Conservation (phyloP, 2,329 filamentous ascomycete genomes). For the Exophiala alcalophila region DNA sequence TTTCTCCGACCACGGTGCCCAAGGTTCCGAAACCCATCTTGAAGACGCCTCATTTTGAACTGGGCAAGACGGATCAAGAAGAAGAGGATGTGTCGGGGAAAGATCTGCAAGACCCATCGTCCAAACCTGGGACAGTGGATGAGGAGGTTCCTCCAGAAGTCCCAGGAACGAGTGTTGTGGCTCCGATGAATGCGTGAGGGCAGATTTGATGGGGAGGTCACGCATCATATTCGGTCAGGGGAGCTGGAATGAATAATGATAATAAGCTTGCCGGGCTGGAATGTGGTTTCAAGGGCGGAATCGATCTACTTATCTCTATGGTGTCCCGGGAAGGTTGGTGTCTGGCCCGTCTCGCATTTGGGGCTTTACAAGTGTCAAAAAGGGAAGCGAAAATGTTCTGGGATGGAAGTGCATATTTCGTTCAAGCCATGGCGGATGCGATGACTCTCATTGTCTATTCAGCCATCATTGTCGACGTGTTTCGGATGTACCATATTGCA, state of each 20-base stretch:
- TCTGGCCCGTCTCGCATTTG: too few relatives aligned
- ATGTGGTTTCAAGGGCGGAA: background rate
- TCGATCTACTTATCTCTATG: too few relatives aligned
- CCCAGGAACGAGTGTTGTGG: background rate
- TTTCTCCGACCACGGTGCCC: constrained; percentile 17
- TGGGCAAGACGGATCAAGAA: constrained; percentile 23
- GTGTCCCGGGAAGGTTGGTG: too few relatives aligned
- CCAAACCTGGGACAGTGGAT: background rate
- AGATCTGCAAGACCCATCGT: background rate
- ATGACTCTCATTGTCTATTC: too few relatives aligned
- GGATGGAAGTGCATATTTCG: too few relatives aligned
- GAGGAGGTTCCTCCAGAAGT: constrained; percentile 2
- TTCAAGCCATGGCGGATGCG: too few relatives aligned
- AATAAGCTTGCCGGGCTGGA: background rate
- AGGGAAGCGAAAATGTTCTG: too few relatives aligned
- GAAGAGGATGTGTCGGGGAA: background rate
- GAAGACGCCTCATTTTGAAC: constrained; percentile 28
- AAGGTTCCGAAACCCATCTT: constrained; percentile 30
- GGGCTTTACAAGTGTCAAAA: too few relatives aligned
- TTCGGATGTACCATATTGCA: too few relatives aligned
- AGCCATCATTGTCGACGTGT: too few relatives aligned
- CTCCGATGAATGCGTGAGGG: background rate
- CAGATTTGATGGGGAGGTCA: too few relatives aligned
- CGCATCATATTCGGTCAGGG: too few relatives aligned
- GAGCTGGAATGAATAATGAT: background rate